Evolutionary conservation across 2,329 filamentous ascomycete species (phyloP), one percentile per base, ranked within the genome.

Genomic region (Arthrobotrys entomopaga): DNA sequence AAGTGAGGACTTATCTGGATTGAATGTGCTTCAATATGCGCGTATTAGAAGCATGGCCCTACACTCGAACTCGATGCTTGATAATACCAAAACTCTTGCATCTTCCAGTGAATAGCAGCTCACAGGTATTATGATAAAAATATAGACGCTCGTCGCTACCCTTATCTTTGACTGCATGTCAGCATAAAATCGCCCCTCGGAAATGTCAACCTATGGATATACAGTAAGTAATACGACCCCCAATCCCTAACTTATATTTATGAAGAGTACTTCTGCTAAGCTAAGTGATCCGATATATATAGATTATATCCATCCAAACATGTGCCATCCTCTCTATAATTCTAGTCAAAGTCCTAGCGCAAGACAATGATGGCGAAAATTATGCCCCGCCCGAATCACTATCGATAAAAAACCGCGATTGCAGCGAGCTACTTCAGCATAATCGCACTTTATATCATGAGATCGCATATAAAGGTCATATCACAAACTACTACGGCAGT

Each of bases 401-500:
- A 13, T 49, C 16, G 2, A 19, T 63, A 0, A 74, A 49, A 56
- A 46, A 67, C 20, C 40, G 70, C 1, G 58, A 74, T 43, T 74
- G 70, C 34, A 48, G 34, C n/a, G 53, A 42, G 4, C 70, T 74
- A 20, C 57, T 74, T 8, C 70, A 74, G 48, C 70, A 74, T n/a
- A 74, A 74, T 38, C 58, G 70, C 15, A 74, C 70, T 2, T 43
- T 74, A 22, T 74, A 74, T 22, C 57, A 54, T 6, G 57, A 64
- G 29, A 64, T 74, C 24, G 49, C 57, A 5, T 74, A 74, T 16
- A 63, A 60, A 24, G 70, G 70, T 8, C 70, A 74, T 54, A 34
- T 74, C 13, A 67, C 63, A 54, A 74, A 74, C 19, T 74, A 74
- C 19, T 64, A 67, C 11, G 70, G 70, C 10, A 74, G 70, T 11